Conservation (phyloP, 257 asterid species). For the Mitragyna speciosa region DNA sequence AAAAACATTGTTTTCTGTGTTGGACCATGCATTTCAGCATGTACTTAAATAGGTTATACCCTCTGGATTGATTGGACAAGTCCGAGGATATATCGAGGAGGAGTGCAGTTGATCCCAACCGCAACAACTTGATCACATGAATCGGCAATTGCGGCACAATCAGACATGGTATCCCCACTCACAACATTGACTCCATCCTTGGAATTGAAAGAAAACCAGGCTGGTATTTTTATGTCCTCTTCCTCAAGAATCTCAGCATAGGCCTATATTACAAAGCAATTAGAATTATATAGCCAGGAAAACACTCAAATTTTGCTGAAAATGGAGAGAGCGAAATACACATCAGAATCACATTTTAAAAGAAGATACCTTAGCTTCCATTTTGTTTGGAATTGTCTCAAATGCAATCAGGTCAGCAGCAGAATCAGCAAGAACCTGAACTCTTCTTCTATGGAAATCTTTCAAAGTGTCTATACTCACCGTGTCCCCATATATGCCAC, state of each 20-base stretch:
- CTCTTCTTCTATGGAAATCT: slow-evolving; percentile 81
- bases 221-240: slow-evolving; percentile 48
- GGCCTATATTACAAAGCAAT: slow-evolving; percentile 37
- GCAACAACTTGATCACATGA: slow-evolving; percentile 52
- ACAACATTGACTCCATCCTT: slow-evolving; percentile 61
- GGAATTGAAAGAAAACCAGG: slow-evolving; percentile 75
- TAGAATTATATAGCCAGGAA: not conserved
- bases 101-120: slow-evolving; percentile 80
- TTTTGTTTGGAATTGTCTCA: slow-evolving; percentile 80
- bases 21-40: too few species aligned
- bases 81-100: slow-evolving; percentile 67
- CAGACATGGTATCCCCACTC: slow-evolving; percentile 60
- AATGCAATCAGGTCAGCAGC: slow-evolving; percentile 84
- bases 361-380: slow-evolving; percentile 66
- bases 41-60: slow-evolving; percentile 30
- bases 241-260: slow-evolving; percentile 75
- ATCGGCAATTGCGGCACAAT: slow-evolving; percentile 62
- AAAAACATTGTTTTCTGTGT: not conserved
- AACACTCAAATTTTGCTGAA: not conserved
- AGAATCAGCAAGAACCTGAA: slow-evolving; percentile 70
- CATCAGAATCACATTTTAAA: too few species aligned
- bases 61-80: slow-evolving; percentile 54
- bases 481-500: slow-evolving; percentile 68
- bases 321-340: not conserved
- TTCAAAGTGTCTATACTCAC: slow-evolving; percentile 51